A percentile compares a stretch with the other conserved stretches of the same genome.
phyloP scores from a whole-genome alignment of 1,139 yeast genomes.

The Geotrichum fermentans region DNA sequence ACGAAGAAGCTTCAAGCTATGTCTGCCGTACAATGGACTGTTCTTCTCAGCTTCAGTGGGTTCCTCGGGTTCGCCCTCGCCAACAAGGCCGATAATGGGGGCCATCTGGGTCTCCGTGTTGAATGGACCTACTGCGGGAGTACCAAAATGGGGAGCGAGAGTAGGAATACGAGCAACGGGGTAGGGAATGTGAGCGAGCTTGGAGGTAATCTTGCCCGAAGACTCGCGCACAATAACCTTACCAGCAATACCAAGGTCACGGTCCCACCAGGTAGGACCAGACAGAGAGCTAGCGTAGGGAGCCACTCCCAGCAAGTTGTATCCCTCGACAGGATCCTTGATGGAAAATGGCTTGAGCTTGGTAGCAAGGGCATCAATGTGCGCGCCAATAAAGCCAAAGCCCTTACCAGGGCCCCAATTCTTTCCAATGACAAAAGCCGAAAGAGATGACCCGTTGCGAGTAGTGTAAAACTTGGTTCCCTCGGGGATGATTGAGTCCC shows the following conservation, averaged over 20 bases:
- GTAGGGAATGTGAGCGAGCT: conserved; percentile 69
- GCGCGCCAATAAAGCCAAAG: conserved; percentile 81
- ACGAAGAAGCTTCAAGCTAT: conserved; percentile 66
- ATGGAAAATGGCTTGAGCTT: conserved; percentile 78
- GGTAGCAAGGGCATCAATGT: conserved; percentile 80
- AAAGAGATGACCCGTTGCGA: conserved; percentile 75
- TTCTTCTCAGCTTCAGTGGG: conserved; percentile 56
- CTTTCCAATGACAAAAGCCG: conserved; percentile 74
- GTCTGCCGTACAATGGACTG: conserved; percentile 62
- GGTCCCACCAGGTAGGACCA: conserved; percentile 75
- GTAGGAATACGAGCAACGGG: conserved; percentile 91
- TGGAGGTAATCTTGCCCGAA: conserved; percentile 51
- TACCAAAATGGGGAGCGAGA: conserved; percentile 89
- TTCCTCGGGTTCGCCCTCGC: conserved; percentile 32
- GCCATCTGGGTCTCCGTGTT: conserved; percentile 82
- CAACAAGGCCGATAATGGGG: conserved; percentile 69
- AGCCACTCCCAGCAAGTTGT: conserved; percentile 84
- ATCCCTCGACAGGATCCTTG: conserved; percentile 63
- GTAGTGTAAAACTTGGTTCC: conserved; percentile 66
- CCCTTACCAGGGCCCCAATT: conserved; percentile 71
- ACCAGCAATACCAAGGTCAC: conserved; percentile 89
- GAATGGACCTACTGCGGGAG: conserved; percentile 73
- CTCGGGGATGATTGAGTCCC: conserved; percentile 52
- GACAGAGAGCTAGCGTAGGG: conserved; percentile 88
- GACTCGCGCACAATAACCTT: conserved; percentile 64